Evolutionary conservation across 176 grass and related monocot genomes (phyloP).

Genomic region (Oryza nivara): DNA sequence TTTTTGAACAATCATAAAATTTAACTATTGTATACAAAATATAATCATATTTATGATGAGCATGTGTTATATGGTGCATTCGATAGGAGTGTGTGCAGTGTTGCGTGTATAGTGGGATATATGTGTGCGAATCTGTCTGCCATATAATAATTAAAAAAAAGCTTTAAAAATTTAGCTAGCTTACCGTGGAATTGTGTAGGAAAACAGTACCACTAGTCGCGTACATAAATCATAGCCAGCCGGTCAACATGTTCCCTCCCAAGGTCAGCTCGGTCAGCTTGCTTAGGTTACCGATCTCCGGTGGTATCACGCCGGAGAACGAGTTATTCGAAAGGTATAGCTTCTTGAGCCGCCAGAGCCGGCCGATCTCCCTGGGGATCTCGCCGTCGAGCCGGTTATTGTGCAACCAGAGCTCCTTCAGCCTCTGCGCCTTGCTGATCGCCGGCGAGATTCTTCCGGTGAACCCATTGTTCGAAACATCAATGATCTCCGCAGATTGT

Average conservation of each 20-base stretch:
- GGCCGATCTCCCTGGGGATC: conserved; percentile 64
- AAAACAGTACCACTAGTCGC: no score
- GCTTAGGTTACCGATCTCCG: conserved; percentile 54
- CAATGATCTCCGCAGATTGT: conserved; percentile 61
- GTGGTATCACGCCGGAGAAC: conserved; percentile 62
- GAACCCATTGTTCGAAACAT: conserved; percentile 77
- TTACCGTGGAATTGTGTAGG: no score
- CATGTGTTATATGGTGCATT: no score
- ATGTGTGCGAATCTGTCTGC: no score
- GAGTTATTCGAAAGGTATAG: conserved; percentile 72
- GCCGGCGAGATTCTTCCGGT: conserved; percentile 56
- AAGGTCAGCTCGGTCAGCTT: conserved; percentile 63
- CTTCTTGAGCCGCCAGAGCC: conserved; percentile 53
- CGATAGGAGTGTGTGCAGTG: no score
- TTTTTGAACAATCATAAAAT: no score
- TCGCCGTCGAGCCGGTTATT: conserved; percentile 59
- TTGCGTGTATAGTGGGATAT: no score
- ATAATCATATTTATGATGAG: no score
- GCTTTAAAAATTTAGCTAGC: no score
- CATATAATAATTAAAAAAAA: no score
- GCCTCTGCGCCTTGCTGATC: conserved; percentile 48
- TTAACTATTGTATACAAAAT: no score
- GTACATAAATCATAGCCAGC: conserved; percentile 23
- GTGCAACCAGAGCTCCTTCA: conserved; percentile 65
- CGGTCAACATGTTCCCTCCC: conserved; percentile 53